A percentile compares a stretch with the other conserved stretches of the same genome.
These are phyloP conservation scores for Podosphaera xanthii DNA, from an alignment of 2,329 filamentous ascomycete genomes.

Conservation along the genomic window DNA sequence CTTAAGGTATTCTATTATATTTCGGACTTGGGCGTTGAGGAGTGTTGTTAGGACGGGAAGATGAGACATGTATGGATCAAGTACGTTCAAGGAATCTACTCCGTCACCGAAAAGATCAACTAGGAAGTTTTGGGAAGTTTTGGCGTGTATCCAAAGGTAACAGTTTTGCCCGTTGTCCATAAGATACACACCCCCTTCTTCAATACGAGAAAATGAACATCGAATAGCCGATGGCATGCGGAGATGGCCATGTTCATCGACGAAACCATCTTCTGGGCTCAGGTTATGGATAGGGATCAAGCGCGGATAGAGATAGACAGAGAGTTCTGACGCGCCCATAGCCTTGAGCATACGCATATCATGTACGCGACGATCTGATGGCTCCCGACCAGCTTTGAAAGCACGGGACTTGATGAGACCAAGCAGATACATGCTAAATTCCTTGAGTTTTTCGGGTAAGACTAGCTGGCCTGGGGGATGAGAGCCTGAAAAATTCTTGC, in stretches of 20 bases:
- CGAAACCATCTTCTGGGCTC: constrained; percentile 68
- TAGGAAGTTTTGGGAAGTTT: constrained; percentile 80
- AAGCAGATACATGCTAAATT: constrained; percentile 91
- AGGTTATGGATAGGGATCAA: constrained; percentile 86
- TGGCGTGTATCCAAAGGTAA: constrained; percentile 76
- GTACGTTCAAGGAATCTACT: constrained; percentile 42
- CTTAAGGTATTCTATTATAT: constrained; percentile 72
- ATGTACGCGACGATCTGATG: constrained; percentile 72
- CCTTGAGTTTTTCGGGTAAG: constrained; percentile 85
- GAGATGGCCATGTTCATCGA: constrained; percentile 67
- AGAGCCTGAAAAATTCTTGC: constrained; percentile 68
- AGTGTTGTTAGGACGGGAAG: constrained; percentile 76
- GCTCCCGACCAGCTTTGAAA: constrained; percentile 81
- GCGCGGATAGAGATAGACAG: constrained; percentile 81
- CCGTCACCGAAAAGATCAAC: constrained; percentile 73
- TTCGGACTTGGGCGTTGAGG: constrained; percentile 82
- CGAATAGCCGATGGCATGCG: constrained; percentile 62
- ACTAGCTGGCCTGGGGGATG: constrained; percentile 85
- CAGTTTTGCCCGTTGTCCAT: constrained; percentile 89
- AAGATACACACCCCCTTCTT: constrained; percentile 82
- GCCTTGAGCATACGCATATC: constrained; percentile 77
- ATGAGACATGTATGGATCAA: constrained; percentile 62
- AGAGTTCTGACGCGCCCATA: constrained; percentile 69
- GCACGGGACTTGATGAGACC: constrained; percentile 74
- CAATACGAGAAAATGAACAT: constrained; percentile 66